Base-by-base conservation (phyloP, 2,329 filamentous ascomycete genomes). In the Chalaropsis thielavioides region DNA sequence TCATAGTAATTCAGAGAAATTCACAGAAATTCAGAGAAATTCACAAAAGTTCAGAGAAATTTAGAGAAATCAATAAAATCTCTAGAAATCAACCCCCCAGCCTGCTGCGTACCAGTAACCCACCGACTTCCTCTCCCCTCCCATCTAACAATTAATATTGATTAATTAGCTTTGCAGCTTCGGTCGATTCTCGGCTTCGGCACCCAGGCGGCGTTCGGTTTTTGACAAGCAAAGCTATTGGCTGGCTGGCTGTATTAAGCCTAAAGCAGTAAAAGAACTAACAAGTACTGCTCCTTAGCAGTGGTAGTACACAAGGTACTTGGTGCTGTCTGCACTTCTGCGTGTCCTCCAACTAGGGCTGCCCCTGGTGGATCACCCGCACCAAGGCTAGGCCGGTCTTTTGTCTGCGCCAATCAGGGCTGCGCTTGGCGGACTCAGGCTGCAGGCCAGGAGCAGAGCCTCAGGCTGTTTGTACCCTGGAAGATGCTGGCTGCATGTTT, bases 151-250 rank as follows among this genome's bases (percentile, higher is more conserved):
- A n/a, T n/a, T n/a, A n/a, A n/a, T n/a, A n/a, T n/a, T n/a, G n/a
- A n/a, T n/a, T n/a, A n/a, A n/a, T n/a, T n/a, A n/a, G n/a, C n/a
- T n/a, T n/a, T n/a, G n/a, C n/a, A n/a, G n/a, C n/a, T n/a, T 58
- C 64, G 64, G 64, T 54, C 59, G 49, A 62, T 62, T 62, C 59
- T 65, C 64, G 64, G 64, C 46, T 31, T 65, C 64, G 64, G 64
- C 22, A 38, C 17, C 15, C 13, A 38, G 22, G 41, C 64, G 60
- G 64, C 24, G 46, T 62, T 65, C 59, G 64, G 64, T 56, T 60
- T 64, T 11, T 51, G 46, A 13, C 10, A 51, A 4, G 19, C 46
- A 31, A 31, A 6, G 31, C 31, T 63, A 49, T 35, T 19, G 51
- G 44, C 35, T 38, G 51, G 15, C n/a, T 58, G 24, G 19, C 10